These are phyloP conservation scores for Saraca asoca DNA, from an alignment of 331 rosid species.

Conservation along the genomic window DNA sequence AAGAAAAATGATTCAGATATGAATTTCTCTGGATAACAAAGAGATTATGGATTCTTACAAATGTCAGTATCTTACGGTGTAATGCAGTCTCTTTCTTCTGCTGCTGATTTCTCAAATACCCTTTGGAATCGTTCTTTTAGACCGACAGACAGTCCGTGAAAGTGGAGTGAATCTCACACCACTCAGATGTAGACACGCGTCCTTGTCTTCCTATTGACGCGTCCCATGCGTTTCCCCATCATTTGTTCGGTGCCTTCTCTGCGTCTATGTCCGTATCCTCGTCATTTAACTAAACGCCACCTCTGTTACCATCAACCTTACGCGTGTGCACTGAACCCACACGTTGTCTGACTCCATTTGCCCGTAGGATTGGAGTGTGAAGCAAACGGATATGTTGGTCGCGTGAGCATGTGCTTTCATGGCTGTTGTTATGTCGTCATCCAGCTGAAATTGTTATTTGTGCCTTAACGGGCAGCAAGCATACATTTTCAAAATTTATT, in stretches of 20 bases:
- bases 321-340: neutral
- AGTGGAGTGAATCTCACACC: constrained; percentile 28
- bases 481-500: too few species aligned
- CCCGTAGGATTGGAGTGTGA: neutral
- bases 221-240: constrained; percentile 34
- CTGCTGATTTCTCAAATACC: neutral
- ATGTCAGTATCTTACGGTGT: too few species aligned
- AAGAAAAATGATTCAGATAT: too few species aligned
- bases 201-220: constrained; percentile 42
- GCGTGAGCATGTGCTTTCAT: constrained; percentile 8
- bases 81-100: constrained; percentile 6
- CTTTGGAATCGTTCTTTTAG: constrained; percentile 36
- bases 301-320: too few species aligned
- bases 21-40: too few species aligned
- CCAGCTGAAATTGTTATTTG: constrained; percentile 4
- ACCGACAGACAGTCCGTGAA: constrained; percentile 35
- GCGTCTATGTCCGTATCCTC: constrained; percentile 28
- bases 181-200: constrained; percentile 37
- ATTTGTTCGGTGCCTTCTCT: constrained; percentile 42
- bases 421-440: neutral
- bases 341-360: neutral
- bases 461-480: constrained; percentile 15
- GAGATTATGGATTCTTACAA: too few species aligned
- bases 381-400: neutral
- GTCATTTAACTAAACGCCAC: constrained; percentile 25